Evolutionary conservation across 306 rosid genomes (phyloP), one percentile per base, ranked within the genome.

Genomic region (Rosa multiflora): DNA sequence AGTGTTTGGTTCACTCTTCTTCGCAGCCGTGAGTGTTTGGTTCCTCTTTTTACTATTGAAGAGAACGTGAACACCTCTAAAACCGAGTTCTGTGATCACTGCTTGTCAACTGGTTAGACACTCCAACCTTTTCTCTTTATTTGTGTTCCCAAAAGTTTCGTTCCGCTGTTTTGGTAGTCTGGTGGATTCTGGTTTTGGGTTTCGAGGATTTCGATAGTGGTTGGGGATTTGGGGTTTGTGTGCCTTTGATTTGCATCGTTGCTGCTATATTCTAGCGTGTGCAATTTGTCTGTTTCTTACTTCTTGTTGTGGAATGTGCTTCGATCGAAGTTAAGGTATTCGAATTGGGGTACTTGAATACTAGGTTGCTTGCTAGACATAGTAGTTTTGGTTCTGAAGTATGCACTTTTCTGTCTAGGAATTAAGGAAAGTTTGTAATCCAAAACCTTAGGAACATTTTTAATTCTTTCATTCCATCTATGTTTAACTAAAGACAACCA

Each of bases 1-100:
- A 87, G 89, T 2, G 70, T 86, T 1, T 94, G 97, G 97, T 83
- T 93, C 61, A 88, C 96, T n/a, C 91, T 92, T 78, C 39, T 61
- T 61, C 91, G 89, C 23, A 83, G 85, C 11, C 92, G 85, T 59
- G 91, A 91, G 42, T 3, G 86, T 86, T 76, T 84, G 37, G 67
- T 87, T 44, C 97, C 97, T 61, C 92, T 94, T 35, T 94, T 89
- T 76, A 87, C 92, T 68, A 42, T 92, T 77, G 97, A 94, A 86
- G 97, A 92, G 20, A 63, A 86, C 13, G 93, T 86, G 12, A 73
- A 75, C 67, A 21, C 88, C 94, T 58, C 44, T 85, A 0, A 58
- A 4, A 73, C 43, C 92, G 93, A 62, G 87, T 85, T 79, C 26
- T 94, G 97, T 13, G 92, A 92, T 49, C 91, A 92, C n/a, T 92